A percentile compares a stretch with the other conserved stretches of the same genome.
Evolutionary conservation across 371 early-diverging fungal species (phyloP).

Genomic region (Thermomucor indicae-seudaticae): DNA sequence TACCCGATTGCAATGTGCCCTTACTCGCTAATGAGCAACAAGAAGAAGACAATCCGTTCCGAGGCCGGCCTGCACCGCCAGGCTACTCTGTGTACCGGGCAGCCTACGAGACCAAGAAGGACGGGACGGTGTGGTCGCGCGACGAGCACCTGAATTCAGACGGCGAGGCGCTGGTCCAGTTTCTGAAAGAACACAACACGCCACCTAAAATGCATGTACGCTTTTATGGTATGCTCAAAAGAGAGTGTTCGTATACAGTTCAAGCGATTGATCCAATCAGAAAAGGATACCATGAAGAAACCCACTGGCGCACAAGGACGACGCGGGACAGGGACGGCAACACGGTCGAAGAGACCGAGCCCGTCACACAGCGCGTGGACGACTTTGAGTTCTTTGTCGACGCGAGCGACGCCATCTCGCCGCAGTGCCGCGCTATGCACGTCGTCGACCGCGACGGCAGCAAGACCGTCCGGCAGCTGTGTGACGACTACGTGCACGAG

Average conservation of each 20-base stretch:
- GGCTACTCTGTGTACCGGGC: slow-evolving; percentile 34
- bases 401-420: slow-evolving; percentile 20
- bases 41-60: slow-evolving; percentile 14
- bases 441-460: slow-evolving; percentile 28
- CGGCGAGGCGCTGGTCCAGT: slow-evolving; percentile 39
- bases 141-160: slow-evolving; percentile 42
- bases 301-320: slow-evolving; percentile 19
- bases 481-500: slow-evolving; percentile 36
- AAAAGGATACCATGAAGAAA: slow-evolving; percentile 43
- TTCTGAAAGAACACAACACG: slow-evolving; percentile 36
- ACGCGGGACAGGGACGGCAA: slow-evolving; percentile 36
- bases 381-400: slow-evolving; percentile 35
- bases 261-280: too few species aligned
- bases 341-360: slow-evolving; percentile 18
- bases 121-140: slow-evolving; percentile 19
- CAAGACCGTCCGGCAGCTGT: slow-evolving; percentile 28
- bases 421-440: slow-evolving; percentile 21
- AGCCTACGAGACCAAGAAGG: slow-evolving; percentile 6
- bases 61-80: slow-evolving; percentile 39
- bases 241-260: background rate
- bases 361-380: background rate
- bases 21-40: slow-evolving; percentile 3
- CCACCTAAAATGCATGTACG: slow-evolving; percentile 27
- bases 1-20: background rate
- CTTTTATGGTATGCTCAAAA: slow-evolving; percentile 41